A percentile compares a stretch with the other conserved stretches of the same genome.
These are phyloP conservation scores for Eruca vesicaria DNA, from an alignment of 441 rosid species.

Conservation along the genomic window DNA sequence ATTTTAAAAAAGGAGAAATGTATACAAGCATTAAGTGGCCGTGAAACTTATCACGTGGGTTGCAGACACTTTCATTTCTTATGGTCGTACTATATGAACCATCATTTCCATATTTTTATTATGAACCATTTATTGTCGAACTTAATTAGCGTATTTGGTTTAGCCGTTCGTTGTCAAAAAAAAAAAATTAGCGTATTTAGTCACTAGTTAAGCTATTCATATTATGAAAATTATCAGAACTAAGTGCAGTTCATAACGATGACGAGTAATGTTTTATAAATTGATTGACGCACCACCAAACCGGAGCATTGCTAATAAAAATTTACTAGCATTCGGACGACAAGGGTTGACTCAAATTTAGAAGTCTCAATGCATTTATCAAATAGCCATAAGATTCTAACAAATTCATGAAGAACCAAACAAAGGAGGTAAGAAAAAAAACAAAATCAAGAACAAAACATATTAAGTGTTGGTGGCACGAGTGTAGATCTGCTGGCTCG, in stretches of 20 bases:
- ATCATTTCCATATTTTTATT: not conserved
- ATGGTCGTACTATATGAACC: not conserved
- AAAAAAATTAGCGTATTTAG: no score
- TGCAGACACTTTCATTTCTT: not conserved
- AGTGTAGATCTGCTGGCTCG: slow-evolving; percentile 60
- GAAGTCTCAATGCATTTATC: not conserved
- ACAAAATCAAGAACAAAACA: not conserved
- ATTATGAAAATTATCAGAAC: not conserved
- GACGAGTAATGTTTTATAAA: not conserved
- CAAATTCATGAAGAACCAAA: not conserved
- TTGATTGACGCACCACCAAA: not conserved
- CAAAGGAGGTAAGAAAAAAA: not conserved
- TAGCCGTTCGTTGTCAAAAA: not conserved
- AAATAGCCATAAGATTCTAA: slow-evolving; percentile 7
- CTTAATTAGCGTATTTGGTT: not conserved
- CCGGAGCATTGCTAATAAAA: no score
- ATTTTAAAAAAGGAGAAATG: no score
- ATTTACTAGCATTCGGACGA: no score
- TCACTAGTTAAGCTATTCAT: not conserved
- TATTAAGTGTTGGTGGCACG: slow-evolving; percentile 46
- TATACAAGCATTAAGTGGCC: no score
- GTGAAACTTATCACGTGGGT: slow-evolving; percentile 10
- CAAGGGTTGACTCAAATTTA: not conserved
- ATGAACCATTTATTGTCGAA: not conserved
- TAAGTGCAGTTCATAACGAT: not conserved